These are phyloP conservation scores for Botrytis cinerea DNA, from an alignment of 2,329 filamentous ascomycete genomes.

Conservation along the genomic window DNA sequence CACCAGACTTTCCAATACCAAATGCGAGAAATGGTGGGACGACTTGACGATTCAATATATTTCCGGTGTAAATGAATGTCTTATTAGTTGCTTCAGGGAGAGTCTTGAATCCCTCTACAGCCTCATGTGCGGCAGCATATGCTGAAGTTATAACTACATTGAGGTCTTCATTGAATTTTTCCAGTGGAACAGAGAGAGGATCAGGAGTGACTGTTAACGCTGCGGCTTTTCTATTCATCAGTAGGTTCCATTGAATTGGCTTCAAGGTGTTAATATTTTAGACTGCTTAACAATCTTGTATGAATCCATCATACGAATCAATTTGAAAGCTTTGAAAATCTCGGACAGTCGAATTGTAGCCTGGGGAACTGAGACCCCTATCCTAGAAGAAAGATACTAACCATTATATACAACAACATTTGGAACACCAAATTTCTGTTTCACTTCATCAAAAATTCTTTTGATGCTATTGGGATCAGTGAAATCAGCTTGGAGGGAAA, in stretches of 20 bases:
- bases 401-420: slow-evolving; percentile 50
- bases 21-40: slow-evolving; percentile 41
- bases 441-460: slow-evolving; percentile 45
- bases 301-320: background rate
- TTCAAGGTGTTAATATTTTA: background rate
- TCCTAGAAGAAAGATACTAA: slow-evolving; percentile 28
- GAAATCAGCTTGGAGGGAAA: slow-evolving; percentile 45
- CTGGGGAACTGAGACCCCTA: background rate
- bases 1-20: slow-evolving; percentile 47
- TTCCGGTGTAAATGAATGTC: slow-evolving; percentile 51
- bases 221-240: slow-evolving; percentile 6
- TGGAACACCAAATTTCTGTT: slow-evolving; percentile 41
- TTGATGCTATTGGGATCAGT: slow-evolving; percentile 33
- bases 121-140: slow-evolving; percentile 46
- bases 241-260: background rate
- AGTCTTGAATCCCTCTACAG: slow-evolving; percentile 40
- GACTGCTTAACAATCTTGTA: background rate
- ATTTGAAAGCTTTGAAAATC: background rate
- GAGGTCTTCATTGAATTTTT: slow-evolving; percentile 41
- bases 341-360: background rate
- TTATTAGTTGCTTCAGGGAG: slow-evolving; percentile 38
- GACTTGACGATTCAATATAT: slow-evolving; percentile 43
- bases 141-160: slow-evolving; percentile 45
- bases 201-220: background rate
- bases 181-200: slow-evolving; percentile 38